Base-by-base conservation (phyloP, 1,139 yeast genomes). In the Lodderomyces orthopsilosis region DNA sequence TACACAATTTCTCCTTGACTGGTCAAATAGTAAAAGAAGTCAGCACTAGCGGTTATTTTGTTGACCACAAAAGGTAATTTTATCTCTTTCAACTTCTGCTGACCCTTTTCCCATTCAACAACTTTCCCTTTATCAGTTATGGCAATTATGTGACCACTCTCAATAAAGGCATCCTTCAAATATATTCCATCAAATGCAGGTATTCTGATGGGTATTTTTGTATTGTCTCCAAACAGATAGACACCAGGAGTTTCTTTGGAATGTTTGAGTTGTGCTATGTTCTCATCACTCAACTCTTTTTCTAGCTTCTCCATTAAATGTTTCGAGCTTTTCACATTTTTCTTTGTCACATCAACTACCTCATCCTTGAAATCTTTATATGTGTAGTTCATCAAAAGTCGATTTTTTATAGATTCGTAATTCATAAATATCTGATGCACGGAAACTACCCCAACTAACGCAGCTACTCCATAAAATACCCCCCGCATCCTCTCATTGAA, bases 51-150 rank as follows among this genome's bases (percentile, higher is more conserved):
- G 42, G 68, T 65, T 12, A 78, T 80, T 43, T 75, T 68, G 48
- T 74, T 70, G 13, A 81, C 83, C 33, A 67, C 64, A 43, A 68
- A 51, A 2, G 83, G 77, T 21, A 70, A 53, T 19, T 35, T 19
- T 2, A 43, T 10, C 13, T 59, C 56, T 1, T 71, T 49, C 44
- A 53, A 45, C 28, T 52, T 47, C 32, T 50, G 41, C 43, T 50
- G 36, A 40, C 74, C 75, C 24, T 63, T 54, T 35, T 79, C 77
- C 85, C 90, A 86, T 57, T 84, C 87, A 46, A 79, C 82, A 18
- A 88, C 73, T 54, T 83, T 78, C n/a, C 98, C 98, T 21, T 76
- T 75, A 1, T 75, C 75, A 47, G 83, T 77, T 18, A 94, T 82
- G 1, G 81, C 82, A 3, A 81, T 85, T 21, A 83, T 70, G 7